Evolutionary conservation across 768 basidiomycete species (phyloP).

Genomic region (Mycena leptocephala): DNA sequence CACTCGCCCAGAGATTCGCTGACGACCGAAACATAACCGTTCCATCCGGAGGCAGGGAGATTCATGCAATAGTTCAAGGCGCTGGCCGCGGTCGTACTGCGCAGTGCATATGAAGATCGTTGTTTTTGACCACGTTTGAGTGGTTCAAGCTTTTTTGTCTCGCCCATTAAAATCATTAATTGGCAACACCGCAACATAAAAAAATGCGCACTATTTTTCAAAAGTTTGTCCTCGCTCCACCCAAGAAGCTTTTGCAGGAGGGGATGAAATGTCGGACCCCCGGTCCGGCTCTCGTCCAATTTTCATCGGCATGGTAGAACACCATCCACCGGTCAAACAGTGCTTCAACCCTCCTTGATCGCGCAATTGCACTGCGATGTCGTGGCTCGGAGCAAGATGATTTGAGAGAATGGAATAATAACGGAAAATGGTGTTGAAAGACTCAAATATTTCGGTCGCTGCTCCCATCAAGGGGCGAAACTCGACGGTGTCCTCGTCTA

Average conservation of each 20-base stretch:
- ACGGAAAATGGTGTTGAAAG: neutral
- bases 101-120: neutral
- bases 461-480: neutral
- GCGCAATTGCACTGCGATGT: neutral
- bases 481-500: neutral
- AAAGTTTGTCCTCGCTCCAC: neutral
- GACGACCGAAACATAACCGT: neutral
- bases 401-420: neutral
- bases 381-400: slow-evolving; percentile 1
- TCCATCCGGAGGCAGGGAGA: neutral
- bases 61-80: neutral
- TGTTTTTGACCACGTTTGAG: neutral
- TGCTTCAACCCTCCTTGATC: neutral
- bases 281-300: neutral
- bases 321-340: slow-evolving; percentile 1
- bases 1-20: neutral
- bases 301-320: too few relatives aligned
- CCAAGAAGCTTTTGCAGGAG: neutral
- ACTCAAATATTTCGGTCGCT: neutral
- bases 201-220: neutral
- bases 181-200: too few relatives aligned
- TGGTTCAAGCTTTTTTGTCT: too few relatives aligned
- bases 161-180: neutral
- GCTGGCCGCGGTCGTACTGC: neutral
- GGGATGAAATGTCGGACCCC: neutral